These are phyloP conservation scores for Polysphondylium violaceum DNA, from an alignment of 78 protist species.

Conservation along the genomic window DNA sequence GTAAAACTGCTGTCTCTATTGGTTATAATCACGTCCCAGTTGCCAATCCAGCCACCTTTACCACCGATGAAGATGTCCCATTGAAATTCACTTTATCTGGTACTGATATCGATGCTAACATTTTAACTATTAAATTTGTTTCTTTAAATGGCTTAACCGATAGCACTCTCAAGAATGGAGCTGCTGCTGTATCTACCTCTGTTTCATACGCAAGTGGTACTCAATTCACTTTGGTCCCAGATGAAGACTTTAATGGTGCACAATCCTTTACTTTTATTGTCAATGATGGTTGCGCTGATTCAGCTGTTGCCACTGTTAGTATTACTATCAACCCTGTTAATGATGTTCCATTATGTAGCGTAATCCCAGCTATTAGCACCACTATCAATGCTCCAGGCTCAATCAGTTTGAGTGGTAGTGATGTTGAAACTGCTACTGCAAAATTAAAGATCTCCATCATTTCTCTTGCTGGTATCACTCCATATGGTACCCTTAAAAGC, in stretches of 20 bases:
- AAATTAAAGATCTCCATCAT: neutral
- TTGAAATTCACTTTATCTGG: slow-evolving; percentile 21
- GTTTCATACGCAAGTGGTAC: neutral
- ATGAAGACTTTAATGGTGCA: neutral
- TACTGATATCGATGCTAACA: slow-evolving; percentile 50
- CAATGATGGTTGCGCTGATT: slow-evolving; percentile 38
- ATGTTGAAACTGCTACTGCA: neutral
- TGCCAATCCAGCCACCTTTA: neutral
- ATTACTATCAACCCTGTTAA: slow-evolving; percentile 10
- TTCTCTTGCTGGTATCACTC: neutral
- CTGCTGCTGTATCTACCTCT: neutral
- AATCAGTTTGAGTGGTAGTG: slow-evolving; percentile 11
- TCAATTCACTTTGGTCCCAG: slow-evolving; percentile 4
- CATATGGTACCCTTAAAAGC: neutral
- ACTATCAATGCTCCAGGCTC: neutral
- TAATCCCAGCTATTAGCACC: neutral
- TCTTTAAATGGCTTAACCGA: neutral
- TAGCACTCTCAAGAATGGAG: neutral
- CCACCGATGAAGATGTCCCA: neutral
- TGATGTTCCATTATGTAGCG: slow-evolving; percentile 33
- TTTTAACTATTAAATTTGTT: neutral
- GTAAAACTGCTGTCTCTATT: slow-evolving; percentile 6
- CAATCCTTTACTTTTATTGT: neutral
- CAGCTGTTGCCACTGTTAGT: neutral
- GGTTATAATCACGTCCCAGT: slow-evolving; percentile 20